Evolutionary conservation across 2,329 filamentous ascomycete species (phyloP), one percentile per base, ranked within the genome.

Genomic region (Aspergillus ochraceoroseus): DNA sequence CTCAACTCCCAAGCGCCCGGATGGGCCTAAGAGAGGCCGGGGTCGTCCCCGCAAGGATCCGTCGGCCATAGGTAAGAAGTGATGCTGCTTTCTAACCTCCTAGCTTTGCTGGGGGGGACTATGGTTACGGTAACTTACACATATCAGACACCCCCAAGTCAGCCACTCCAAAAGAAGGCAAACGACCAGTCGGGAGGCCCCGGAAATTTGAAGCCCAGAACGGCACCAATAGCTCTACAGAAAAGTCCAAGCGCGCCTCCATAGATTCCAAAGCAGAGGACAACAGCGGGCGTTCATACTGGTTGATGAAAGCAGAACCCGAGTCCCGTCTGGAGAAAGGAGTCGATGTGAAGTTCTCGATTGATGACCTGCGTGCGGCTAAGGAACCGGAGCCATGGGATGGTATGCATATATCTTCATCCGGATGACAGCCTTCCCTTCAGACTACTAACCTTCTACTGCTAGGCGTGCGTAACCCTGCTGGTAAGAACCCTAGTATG

Each of bases 281-380:
- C 12, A 43, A 54, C 11, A 52, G 54, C 12, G 46, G 52, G 12
- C 63, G 60, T 31, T 71, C 72, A 64, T 88, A 84, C 64, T 89
- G 85, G 85, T 74, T 92, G 20, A 77, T 92, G 75, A 92, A 90
- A 67, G 85, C 86, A 0, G 85, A 98, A 66, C 90, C 92, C 0
- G 85, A 94, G 54, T 80, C 87, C 3, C 83, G 92, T 4, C 69
- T 88, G 11, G 87, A 94, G 61, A 90, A 88, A 39, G 90, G 88
- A 1, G 72, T 85, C 35, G 89, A 96, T 59, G 87, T 95, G 31
- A 84, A 80, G 52, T 98, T 96, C 67, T 94, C 88, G 1, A 95
- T 98, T 56, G 88, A 96, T 56, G 89, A 96, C 61, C 68, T 98
- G 23, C 75, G 77, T 9, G 76, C 78, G 0, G 83, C 79, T 56